phyloP scores from a whole-genome alignment of 2,329 filamentous ascomycete genomes.

The Sordariomycetes sp. region DNA sequence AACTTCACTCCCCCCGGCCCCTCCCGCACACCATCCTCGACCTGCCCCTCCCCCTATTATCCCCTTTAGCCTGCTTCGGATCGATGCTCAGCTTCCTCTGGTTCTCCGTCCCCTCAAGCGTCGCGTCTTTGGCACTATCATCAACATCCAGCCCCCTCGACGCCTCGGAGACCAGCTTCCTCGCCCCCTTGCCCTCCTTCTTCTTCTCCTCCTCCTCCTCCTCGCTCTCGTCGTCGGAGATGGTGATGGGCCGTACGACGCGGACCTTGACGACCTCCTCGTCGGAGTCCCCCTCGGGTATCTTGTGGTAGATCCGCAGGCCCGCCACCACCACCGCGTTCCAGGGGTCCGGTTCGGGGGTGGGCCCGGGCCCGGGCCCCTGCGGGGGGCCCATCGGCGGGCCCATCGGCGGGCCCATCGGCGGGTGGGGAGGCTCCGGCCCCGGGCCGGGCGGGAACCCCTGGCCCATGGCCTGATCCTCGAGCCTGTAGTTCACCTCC shows the following conservation, averaged over 20 bases:
- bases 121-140: conserved; percentile 33
- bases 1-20: too few species aligned
- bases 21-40: not conserved
- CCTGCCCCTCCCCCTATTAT: not conserved
- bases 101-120: conserved; percentile 19
- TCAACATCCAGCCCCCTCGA: conserved; percentile 29
- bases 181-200: conserved; percentile 2
- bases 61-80: not conserved
- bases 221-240: conserved; percentile 13
- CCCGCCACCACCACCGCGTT: conserved; percentile 29
- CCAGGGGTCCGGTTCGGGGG: conserved; percentile 17
- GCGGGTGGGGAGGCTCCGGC: not conserved
- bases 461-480: not conserved
- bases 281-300: conserved; percentile 17
- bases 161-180: conserved; percentile 9
- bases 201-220: conserved; percentile 11
- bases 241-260: conserved; percentile 26
- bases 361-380: not conserved
- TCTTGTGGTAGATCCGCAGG: conserved; percentile 34
- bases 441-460: not conserved
- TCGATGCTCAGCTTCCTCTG: conserved; percentile 23
- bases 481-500: not conserved
- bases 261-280: conserved; percentile 25
- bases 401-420: too few species aligned
- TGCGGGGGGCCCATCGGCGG: too few species aligned